Base-by-base conservation (phyloP, 176 grass and related monocot species). In the Puya raimondii region DNA sequence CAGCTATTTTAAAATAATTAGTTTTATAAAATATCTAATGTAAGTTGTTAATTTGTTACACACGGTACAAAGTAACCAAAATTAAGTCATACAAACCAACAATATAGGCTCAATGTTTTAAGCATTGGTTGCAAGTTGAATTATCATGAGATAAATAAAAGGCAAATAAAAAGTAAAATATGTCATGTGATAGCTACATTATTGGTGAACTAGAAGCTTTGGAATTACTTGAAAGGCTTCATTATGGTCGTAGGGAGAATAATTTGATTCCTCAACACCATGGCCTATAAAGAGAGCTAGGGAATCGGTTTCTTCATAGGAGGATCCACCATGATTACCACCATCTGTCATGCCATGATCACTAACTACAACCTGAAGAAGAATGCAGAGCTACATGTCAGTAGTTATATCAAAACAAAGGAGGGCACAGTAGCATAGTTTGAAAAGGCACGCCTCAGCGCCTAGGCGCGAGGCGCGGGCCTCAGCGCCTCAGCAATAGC, bases 241-340 rank as follows among this genome's bases (percentile, higher is more conserved):
- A 73, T 90, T 85, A 69, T 84, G 72, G n/a, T 70, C 64, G 82
- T 81, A 83, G 16, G 75, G 65, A 11, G 72, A 75, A 81, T 72
- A 80, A 79, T 77, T 49, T 68, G 72, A 66, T 51, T 17, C 81
- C 51, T 82, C 53, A 70, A 81, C 78, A 70, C 61, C 76, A 68
- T 76, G 70, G 65, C 92, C 88, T 49, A 97, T 73, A 81, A 92
- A 92, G 81, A 97, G 84, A 77, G 80, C 82, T 66, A 97, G 77
- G 52, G 89, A 90, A 73, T 97, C 94, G 50, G 82, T 90, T 77
- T 92, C 89, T 86, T 97, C 84, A 23, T 85, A 97, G 22, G 89
- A 97, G 70, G 93, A 97, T 65, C 89, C 93, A 68, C 93, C 93
- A 80, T 97, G 93, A 78, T 90, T 97, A 79, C 93, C 93, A 66